These are phyloP conservation scores for Polytrichum commune DNA, from an alignment of 225 moss, liverwort and hornwort species.

Conservation along the genomic window DNA sequence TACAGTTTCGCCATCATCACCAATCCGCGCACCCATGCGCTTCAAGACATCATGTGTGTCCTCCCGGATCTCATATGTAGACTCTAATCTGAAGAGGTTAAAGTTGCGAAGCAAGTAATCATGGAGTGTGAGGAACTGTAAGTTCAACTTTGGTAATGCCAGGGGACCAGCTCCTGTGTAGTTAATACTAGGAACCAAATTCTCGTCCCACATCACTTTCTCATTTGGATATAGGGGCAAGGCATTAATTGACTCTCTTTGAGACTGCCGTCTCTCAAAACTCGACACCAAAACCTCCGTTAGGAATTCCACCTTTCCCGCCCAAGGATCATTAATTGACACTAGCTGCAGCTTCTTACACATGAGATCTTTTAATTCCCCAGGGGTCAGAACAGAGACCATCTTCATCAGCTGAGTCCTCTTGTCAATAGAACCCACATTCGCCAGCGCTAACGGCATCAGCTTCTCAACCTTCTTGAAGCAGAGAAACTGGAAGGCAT, in stretches of 20 bases:
- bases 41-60: constrained; percentile 83
- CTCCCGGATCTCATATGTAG: constrained; percentile 92
- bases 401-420: constrained; percentile 67
- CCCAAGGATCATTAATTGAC: constrained; percentile 72
- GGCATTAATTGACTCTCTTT: constrained; percentile 92
- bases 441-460: constrained; percentile 67
- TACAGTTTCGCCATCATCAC: constrained; percentile 79
- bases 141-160: constrained; percentile 80
- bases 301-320: constrained; percentile 68
- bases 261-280: constrained; percentile 85
- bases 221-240: constrained; percentile 96
- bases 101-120: constrained; percentile 95
- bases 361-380: constrained; percentile 76
- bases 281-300: constrained; percentile 74
- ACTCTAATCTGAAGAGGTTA: constrained; percentile 89
- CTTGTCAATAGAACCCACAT: constrained; percentile 85
- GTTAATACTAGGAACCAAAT: constrained; percentile 90
- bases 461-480: constrained; percentile 81
- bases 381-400: constrained; percentile 50
- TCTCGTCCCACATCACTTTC: constrained; percentile 98
- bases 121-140: constrained; percentile 96
- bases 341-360: constrained; percentile 80
- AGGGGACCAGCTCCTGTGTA: constrained; percentile 83
- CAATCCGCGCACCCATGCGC: constrained; percentile 81
- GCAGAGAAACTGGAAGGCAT: constrained; percentile 73